Evolutionary conservation across 108 stramenopile species (phyloP).

Genomic region (Epithemia pelagica): DNA sequence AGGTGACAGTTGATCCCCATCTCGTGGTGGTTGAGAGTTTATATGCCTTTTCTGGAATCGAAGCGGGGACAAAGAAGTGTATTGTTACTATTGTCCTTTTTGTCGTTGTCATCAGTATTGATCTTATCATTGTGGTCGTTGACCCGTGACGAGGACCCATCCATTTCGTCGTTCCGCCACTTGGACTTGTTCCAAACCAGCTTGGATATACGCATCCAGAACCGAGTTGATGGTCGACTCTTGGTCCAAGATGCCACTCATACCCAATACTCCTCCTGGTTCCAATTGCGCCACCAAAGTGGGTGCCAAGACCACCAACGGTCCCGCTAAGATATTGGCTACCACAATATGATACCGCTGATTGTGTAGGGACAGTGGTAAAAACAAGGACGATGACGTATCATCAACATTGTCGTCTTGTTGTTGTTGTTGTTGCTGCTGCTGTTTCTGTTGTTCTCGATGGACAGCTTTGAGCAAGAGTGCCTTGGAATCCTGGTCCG

Average conservation of each 20-base stretch:
- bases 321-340: constrained; percentile 74
- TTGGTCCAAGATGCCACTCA: constrained; percentile 67
- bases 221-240: constrained; percentile 25
- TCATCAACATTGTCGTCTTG: not conserved
- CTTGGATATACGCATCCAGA: constrained; percentile 41
- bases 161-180: constrained; percentile 41
- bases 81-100: too few species aligned
- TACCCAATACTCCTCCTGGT: constrained; percentile 55
- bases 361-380: constrained; percentile 44
- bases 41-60: too few species aligned
- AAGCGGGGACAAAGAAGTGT: too few species aligned
- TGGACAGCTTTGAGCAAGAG: constrained; percentile 50
- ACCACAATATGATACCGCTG: constrained; percentile 56
- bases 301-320: constrained; percentile 49
- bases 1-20: too few species aligned
- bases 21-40: too few species aligned
- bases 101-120: too few species aligned
- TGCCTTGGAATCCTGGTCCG: constrained; percentile 55
- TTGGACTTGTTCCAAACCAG: constrained; percentile 53
- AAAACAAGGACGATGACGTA: constrained; percentile 2
- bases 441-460: not conserved
- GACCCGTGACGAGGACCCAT: constrained; percentile 70
- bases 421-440: not conserved
- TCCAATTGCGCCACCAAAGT: constrained; percentile 44
- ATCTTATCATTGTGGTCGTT: not conserved